These are phyloP conservation scores for Sutorius eximius DNA, from an alignment of 1,284 basidiomycete genomes.

Conservation along the genomic window DNA sequence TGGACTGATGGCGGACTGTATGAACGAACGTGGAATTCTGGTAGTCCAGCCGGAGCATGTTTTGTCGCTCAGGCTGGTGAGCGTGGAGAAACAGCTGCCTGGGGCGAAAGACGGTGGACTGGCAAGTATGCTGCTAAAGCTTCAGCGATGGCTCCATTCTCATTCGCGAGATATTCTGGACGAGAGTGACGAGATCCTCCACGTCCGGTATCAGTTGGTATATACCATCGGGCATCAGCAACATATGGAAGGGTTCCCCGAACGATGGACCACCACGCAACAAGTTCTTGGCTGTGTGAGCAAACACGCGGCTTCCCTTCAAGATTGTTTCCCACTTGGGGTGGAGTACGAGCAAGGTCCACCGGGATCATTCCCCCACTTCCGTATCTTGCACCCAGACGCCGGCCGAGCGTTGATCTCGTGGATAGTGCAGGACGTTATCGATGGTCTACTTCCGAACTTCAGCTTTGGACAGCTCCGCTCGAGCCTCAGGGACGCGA, in stretches of 20 bases:
- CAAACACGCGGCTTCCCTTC: neutral
- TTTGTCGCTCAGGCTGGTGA: conserved; percentile 38
- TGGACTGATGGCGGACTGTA: conserved; percentile 39
- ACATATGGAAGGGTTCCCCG: conserved; percentile 43
- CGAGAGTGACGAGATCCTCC: conserved; percentile 46
- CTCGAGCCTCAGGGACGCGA: neutral
- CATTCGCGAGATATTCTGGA: conserved; percentile 39
- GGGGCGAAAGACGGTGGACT: neutral
- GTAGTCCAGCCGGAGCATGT: conserved; percentile 53
- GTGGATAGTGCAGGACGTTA: neutral
- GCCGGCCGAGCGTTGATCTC: neutral
- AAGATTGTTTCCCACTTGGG: neutral
- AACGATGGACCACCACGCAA: conserved; percentile 48
- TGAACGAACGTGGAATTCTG: conserved; percentile 40
- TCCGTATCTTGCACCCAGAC: neutral
- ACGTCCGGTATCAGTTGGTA: conserved; percentile 43
- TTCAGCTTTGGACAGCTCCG: neutral
- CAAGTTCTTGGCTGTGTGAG: conserved; percentile 26
- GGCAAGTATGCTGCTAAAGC: neutral
- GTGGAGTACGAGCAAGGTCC: neutral
- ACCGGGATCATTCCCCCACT: neutral
- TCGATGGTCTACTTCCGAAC: neutral
- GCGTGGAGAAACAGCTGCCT: conserved; percentile 10
- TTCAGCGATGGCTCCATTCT: conserved; percentile 31
- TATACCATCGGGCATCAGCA: conserved; percentile 43